Percentiles rank a stretch among this genome's conserved stretches.
Evolutionary conservation across 768 basidiomycete genomes (phyloP).

Genomic region (Amylocystis lapponica): DNA sequence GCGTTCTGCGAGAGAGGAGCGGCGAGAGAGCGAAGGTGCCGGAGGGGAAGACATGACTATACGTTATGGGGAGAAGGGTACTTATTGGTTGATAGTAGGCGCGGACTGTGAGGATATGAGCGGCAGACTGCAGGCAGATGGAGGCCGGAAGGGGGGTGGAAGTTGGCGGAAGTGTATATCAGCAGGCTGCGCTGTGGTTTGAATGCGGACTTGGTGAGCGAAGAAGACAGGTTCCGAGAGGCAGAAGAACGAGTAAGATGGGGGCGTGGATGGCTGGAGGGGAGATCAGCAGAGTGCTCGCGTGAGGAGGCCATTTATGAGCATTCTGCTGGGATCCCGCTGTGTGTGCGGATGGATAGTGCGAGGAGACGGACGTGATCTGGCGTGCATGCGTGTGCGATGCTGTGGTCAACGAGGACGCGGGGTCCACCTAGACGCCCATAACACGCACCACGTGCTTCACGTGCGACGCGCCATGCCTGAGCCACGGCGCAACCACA

Average conservation of each 20-base stretch:
- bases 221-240: neutral
- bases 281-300: neutral
- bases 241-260: neutral
- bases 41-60: constrained; percentile 21
- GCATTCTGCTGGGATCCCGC: no score
- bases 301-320: no score
- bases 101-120: constrained; percentile 16
- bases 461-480: constrained; percentile 20
- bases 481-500: neutral
- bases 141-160: constrained; percentile 5
- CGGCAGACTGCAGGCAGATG: constrained; percentile 9
- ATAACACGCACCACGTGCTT: constrained; percentile 19
- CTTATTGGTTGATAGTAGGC: constrained; percentile 14
- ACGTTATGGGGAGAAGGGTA: constrained; percentile 7
- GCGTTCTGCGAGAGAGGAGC: constrained; percentile 23
- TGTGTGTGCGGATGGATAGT: no score
- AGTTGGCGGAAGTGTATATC: no score
- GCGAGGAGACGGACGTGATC: no score
- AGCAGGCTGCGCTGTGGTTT: constrained; percentile 1
- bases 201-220: neutral
- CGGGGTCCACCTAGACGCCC: constrained; percentile 12
- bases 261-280: neutral
- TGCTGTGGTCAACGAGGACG: neutral
- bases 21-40: constrained; percentile 22
- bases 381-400: constrained; percentile 12